Evolutionary conservation across 2,329 filamentous ascomycete species (phyloP).

Genomic region (Colletotrichum spaethianum): DNA sequence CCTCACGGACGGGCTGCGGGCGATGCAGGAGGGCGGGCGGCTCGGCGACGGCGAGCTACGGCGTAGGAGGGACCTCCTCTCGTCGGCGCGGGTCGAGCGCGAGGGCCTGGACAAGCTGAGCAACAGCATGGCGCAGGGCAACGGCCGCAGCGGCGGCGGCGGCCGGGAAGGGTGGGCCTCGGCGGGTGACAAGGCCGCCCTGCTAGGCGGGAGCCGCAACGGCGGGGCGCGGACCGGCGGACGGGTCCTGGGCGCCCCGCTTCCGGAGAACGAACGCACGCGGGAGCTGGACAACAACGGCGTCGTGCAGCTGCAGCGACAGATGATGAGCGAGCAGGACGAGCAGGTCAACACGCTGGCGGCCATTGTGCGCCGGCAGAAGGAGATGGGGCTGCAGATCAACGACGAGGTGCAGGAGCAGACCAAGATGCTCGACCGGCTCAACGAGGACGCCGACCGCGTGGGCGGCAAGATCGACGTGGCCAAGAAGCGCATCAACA

Average conservation of each 20-base stretch:
- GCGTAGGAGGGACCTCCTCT: constrained; percentile 78
- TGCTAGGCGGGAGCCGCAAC: constrained; percentile 58
- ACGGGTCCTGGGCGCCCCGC: constrained; percentile 79
- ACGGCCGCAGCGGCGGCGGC: constrained; percentile 59
- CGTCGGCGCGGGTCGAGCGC: constrained; percentile 78
- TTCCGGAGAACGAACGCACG: constrained; percentile 82
- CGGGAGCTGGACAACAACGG: constrained; percentile 83
- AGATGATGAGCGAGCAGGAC: constrained; percentile 83
- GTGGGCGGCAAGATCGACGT: constrained; percentile 79
- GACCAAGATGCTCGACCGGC: constrained; percentile 76
- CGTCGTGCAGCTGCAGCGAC: constrained; percentile 79
- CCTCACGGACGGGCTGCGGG: constrained; percentile 75
- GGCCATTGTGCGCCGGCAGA: constrained; percentile 79
- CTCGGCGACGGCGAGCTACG: constrained; percentile 83
- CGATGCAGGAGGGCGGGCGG: constrained; percentile 66
- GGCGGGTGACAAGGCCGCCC: constrained; percentile 63
- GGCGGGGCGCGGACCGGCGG: constrained; percentile 60
- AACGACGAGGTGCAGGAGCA: constrained; percentile 81
- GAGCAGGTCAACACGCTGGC: constrained; percentile 77
- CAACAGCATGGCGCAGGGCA: constrained; percentile 61
- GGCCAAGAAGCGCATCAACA: constrained; percentile 79
- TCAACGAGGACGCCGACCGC: constrained; percentile 77
- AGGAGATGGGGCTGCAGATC: constrained; percentile 83
- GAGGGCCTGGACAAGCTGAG: constrained; percentile 83
- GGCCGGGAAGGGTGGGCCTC: constrained; percentile 64